Evolutionary conservation across 768 basidiomycete species (phyloP).

Genomic region (Tylopilus vinaceipallidus): DNA sequence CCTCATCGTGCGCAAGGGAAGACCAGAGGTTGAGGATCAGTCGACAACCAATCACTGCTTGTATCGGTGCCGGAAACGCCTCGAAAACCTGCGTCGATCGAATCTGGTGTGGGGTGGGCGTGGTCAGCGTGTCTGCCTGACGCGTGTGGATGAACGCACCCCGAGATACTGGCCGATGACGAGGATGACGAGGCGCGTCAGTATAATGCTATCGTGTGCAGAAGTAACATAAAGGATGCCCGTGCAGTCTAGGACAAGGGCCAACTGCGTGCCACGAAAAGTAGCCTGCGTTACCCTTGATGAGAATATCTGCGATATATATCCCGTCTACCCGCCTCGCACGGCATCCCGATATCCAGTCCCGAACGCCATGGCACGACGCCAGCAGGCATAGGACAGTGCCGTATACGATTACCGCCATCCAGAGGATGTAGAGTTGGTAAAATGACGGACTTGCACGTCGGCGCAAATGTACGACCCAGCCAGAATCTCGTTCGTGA

Average conservation of each 20-base stretch:
- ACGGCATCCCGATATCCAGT: not conserved
- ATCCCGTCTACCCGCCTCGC: not conserved
- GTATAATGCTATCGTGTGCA: no score
- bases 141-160: not conserved
- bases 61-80: no score
- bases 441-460: not conserved
- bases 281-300: not conserved
- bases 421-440: slow-evolving; percentile 4
- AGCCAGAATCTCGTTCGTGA: not conserved
- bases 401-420: slow-evolving; percentile 7
- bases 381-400: slow-evolving; percentile 6
- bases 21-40: no score
- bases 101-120: no score
- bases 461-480: slow-evolving; percentile 5
- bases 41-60: no score
- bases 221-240: no score
- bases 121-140: no score
- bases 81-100: no score
- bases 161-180: not conserved
- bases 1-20: no score
- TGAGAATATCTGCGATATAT: not conserved
- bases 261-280: not conserved
- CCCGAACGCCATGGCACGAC: not conserved
- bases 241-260: no score
- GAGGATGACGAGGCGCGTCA: no score